These are phyloP conservation scores for Candida jianshihensis DNA, from an alignment of 805 yeast species.

Conservation along the genomic window DNA sequence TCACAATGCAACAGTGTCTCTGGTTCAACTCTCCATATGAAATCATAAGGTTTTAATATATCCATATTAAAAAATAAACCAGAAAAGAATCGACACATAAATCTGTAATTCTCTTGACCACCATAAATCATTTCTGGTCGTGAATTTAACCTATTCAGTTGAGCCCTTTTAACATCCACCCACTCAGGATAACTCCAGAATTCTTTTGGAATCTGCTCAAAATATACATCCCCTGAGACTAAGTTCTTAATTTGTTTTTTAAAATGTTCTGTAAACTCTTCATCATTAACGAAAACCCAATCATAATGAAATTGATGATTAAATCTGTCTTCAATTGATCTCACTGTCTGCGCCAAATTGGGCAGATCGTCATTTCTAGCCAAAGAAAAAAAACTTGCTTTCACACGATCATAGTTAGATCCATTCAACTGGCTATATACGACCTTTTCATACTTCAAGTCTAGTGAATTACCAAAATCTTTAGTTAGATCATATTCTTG, in stretches of 20 bases:
- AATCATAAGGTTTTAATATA: slow-evolving; percentile 38
- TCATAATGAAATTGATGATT: slow-evolving; percentile 67
- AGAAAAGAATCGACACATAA: slow-evolving; percentile 70
- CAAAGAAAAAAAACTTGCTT: slow-evolving; percentile 61
- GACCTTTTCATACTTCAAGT: slow-evolving; percentile 4
- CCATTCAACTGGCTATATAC: slow-evolving; percentile 17
- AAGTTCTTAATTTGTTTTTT: slow-evolving; percentile 22
- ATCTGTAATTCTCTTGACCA: slow-evolving; percentile 42
- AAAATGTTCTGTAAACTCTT: slow-evolving; percentile 35
- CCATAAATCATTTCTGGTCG: slow-evolving; percentile 38
- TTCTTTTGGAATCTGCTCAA: slow-evolving; percentile 35
- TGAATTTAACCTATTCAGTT: slow-evolving; percentile 21
- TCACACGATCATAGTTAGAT: slow-evolving; percentile 32
- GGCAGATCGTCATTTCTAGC: slow-evolving; percentile 57
- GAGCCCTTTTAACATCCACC: slow-evolving; percentile 31
- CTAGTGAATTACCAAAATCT: slow-evolving; percentile 6
- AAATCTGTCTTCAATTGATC: slow-evolving; percentile 73
- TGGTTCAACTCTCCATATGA: slow-evolving; percentile 59
- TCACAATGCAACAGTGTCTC: slow-evolving; percentile 50
- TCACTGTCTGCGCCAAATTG: slow-evolving; percentile 45
- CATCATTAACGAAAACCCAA: slow-evolving; percentile 64
- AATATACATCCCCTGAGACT: slow-evolving; percentile 36
- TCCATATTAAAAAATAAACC: slow-evolving; percentile 51
- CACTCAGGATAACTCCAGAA: slow-evolving; percentile 43
- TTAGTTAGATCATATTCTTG: slow-evolving; percentile 13